Conservation (phyloP, 2,329 filamentous ascomycete species). For the Clonostachys rosea region DNA sequence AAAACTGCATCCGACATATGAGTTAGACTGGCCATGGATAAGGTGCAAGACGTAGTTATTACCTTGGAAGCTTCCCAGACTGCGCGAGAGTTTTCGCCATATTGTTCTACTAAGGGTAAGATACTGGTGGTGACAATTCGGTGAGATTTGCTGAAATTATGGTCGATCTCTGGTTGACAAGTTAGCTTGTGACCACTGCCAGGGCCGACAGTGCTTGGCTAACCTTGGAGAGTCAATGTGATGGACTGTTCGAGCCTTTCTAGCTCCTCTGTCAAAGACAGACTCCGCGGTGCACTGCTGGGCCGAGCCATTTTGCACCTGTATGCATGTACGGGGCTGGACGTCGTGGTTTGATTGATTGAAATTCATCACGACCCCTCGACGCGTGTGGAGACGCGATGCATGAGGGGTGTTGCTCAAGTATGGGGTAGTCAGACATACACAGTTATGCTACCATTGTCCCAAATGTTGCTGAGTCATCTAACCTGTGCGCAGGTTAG, state of each 20-base stretch:
- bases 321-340: background rate
- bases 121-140: constrained; percentile 94
- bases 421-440: background rate
- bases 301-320: constrained; percentile 40
- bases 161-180: constrained; percentile 77
- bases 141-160: constrained; percentile 96
- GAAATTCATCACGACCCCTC: background rate
- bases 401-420: constrained; percentile 16
- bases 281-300: constrained; percentile 41
- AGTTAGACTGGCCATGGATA: too few species aligned
- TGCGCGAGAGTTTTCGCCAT: constrained; percentile 85
- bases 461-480: too few species aligned
- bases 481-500: too few species aligned
- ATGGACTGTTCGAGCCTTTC: constrained; percentile 96
- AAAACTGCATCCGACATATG: constrained; percentile 59
- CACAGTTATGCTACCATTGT: too few species aligned
- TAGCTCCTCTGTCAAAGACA: constrained; percentile 90
- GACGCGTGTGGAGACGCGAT: constrained; percentile 20
- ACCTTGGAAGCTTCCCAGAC: constrained; percentile 98
- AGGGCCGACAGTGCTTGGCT: constrained; percentile 6
- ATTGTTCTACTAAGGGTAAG: constrained; percentile 88
- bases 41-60: background rate
- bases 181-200: background rate
- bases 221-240: constrained; percentile 89
- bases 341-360: constrained; percentile 21